Conservation (phyloP, 2,329 filamentous ascomycete genomes). For the Emmonsia crescens region DNA sequence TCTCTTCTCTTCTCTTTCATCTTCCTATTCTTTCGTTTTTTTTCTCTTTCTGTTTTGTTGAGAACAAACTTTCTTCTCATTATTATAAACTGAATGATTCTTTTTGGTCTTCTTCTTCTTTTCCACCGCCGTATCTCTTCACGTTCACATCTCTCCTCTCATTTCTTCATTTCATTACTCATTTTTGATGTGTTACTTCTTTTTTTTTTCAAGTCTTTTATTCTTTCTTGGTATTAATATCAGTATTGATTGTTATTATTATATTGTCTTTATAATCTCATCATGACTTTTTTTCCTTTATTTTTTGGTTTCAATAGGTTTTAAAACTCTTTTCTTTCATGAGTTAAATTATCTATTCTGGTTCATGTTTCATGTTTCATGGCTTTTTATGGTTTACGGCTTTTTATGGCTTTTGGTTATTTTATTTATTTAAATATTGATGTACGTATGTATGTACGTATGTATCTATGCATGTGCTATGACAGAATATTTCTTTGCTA, state of each 20-base stretch:
- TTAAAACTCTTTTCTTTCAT: not conserved
- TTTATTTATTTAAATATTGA: conserved; percentile 8
- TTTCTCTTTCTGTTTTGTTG: not conserved
- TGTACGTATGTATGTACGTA: not conserved
- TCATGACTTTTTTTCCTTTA: not conserved
- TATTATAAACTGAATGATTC: not conserved
- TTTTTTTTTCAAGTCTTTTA: not conserved
- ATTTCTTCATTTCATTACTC: not conserved
- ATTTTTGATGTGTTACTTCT: not conserved
- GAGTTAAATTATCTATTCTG: not conserved
- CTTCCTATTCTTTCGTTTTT: not conserved
- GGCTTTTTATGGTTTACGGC: conserved; percentile 16
- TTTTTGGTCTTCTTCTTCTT: not conserved
- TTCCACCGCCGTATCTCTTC: not conserved
- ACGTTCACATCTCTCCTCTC: not conserved
- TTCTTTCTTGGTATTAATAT: not conserved
- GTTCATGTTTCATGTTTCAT: conserved; percentile 6
- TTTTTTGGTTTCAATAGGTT: not conserved
- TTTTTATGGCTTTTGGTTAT: conserved; percentile 18
- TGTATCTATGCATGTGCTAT: not conserved
- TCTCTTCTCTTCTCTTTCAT: not conserved
- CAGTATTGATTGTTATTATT: not conserved
- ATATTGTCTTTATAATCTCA: not conserved
- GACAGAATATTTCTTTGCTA: conserved; percentile 5
- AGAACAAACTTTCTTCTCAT: not conserved